Conservation (phyloP, 192 early-diverging fungal genomes). For the Geranomyces variabilis region DNA sequence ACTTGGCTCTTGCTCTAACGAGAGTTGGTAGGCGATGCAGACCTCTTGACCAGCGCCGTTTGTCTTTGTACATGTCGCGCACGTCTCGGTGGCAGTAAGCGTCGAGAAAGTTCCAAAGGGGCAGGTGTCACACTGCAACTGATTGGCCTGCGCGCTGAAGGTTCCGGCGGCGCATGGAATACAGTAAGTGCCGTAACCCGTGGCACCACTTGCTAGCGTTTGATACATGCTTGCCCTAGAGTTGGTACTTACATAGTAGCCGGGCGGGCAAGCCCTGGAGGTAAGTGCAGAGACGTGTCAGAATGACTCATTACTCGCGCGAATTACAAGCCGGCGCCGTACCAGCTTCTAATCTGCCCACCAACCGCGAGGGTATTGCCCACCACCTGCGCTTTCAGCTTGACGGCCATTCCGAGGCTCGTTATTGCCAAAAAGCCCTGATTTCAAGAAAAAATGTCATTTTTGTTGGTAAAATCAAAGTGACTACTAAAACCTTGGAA, state of each 20-base stretch:
- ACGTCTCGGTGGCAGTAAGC: background rate
- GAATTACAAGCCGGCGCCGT: too few relatives aligned
- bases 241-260: too few relatives aligned
- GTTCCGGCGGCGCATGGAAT: too few relatives aligned
- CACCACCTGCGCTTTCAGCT: background rate
- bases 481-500: too few relatives aligned
- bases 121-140: background rate
- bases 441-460: background rate
- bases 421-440: constrained; percentile 6
- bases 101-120: background rate
- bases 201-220: too few relatives aligned
- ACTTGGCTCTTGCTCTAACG: background rate
- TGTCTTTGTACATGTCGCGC: background rate
- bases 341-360: background rate
- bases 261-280: too few relatives aligned
- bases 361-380: background rate
- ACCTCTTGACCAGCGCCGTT: background rate
- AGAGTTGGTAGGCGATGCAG: background rate
- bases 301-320: too few relatives aligned
- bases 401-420: background rate
- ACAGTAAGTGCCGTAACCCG: too few relatives aligned
- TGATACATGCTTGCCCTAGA: too few relatives aligned
- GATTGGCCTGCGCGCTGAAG: background rate
- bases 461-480: too few relatives aligned
- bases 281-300: too few relatives aligned